Base-by-base conservation (phyloP, 2,329 filamentous ascomycete species). In the Mariannaea sp. region DNA sequence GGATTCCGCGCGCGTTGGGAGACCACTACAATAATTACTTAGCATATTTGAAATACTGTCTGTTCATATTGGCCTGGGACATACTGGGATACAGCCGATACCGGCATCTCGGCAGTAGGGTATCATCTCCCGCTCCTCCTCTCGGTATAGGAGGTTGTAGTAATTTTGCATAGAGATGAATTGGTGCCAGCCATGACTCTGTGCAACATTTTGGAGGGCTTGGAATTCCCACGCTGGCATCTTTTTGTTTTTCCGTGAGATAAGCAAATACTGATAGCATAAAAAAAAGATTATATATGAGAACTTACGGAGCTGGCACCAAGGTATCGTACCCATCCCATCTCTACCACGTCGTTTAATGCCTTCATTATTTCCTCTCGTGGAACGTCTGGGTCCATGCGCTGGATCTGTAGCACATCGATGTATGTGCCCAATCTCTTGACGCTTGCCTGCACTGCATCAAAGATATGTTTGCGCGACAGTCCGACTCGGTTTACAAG, bases 81-180 rank as follows among this genome's bases (percentile, higher is more conserved):
- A 24, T 24, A 24, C 22, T n/a, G 60, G 58, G 14, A 59, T 54
- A 0, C 61, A n/a, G 1, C 61, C 58, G 6, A 65, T 42, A 0
- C 58, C 53, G 0, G 42, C 49, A 1, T 14, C 8, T 4, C 56
- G 55, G 16, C 57, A 60, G 53, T 70, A 77, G 1, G 68, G 64
- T 30, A 64, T 73, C 73, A 75, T 76, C 55, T 76, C 73, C n/a
- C 72, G 60, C 56, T 75, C 84, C 54, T 87, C 84, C 60, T 87
- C 84, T 0, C 84, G 74, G 59, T 84, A 83, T 1, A 79, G 56
- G 2, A 81, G 65, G 56, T 78, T 82, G 60, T 84, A 79, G 17
- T 77, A 71, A 52, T 82, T 81, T 58, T 84, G 80, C 81, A 85
- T 84, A 3, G 73, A 77, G 36, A 83, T 70, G 55, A 84, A 84